Base-by-base conservation (phyloP, 2,329 filamentous ascomycete genomes). In the Exophiala lecanii-corni region DNA sequence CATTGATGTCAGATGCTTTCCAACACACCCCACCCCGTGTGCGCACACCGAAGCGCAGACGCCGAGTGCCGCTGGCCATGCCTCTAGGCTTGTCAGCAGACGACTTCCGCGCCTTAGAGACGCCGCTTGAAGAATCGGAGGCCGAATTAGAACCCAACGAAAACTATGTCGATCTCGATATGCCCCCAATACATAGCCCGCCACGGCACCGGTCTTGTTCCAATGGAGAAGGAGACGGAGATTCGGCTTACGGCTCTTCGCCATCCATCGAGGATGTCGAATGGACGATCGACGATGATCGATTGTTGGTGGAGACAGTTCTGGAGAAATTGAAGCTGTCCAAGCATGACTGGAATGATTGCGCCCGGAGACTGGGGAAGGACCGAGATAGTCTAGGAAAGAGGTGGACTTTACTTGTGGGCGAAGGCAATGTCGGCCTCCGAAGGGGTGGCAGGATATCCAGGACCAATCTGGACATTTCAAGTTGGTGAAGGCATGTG, bases 291-390 rank as follows among this genome's bases (percentile, higher is more conserved):
- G 62, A 64, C 25, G 67, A 71, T 48, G 69, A 72, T 44, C 58
- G 62, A 32, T 57, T 58, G 9, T 59, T 72, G 21, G 61, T 72
- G 20, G 60, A 68, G 35, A 51, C 68, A 3, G 67, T 72, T 6
- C 63, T 72, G 2, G 62, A 66, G 23, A 70, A 69, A 40, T 59
- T 71, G 19, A 60, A 62, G 19, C 60, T 71, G 4, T 67, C 67
- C 19, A 60, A 63, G 37, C 56, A 57, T 37, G 66, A 71, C 37
- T 70, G 67, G 69, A 63, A 66, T 18, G 68, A 70, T 19, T 72
- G 68, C 50, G 68, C 68, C 16, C 59, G 61, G 23, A 57, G 50
- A 41, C 59, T 72, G 49, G 68, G 68, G 37, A 63, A 62, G 36
- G 63, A 67, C 36, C 56, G 62, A 20, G 62, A 63, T 13, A 66